Evolutionary conservation across 78 protist species (phyloP).

Genomic region (Isochrysis galbana): DNA sequence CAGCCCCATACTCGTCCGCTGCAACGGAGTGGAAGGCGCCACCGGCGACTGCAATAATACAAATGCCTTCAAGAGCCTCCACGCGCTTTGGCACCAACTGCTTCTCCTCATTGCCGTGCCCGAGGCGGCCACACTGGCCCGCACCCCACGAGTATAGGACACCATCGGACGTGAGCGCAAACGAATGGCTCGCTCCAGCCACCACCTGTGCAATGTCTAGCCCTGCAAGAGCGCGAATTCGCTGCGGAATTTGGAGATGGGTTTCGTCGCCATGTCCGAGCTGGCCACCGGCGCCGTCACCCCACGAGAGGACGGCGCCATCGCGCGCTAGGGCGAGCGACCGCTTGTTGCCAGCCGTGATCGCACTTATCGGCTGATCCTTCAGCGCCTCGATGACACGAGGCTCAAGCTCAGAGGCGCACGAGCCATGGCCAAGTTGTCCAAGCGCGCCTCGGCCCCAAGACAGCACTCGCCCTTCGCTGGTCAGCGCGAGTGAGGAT

Average conservation of each 20-base stretch:
- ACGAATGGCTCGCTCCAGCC: not conserved
- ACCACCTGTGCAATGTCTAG: not conserved
- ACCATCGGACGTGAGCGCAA: not conserved
- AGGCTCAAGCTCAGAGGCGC: not conserved
- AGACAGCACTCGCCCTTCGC: not conserved
- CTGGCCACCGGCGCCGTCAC: constrained; percentile 23
- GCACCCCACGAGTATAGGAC: not conserved
- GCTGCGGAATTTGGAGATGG: not conserved
- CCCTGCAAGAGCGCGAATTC: not conserved
- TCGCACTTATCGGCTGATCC: not conserved
- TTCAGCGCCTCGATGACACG: not conserved
- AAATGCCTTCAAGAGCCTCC: not conserved
- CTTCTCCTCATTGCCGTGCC: not conserved
- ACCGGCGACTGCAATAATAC: not conserved
- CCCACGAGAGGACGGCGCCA: constrained; percentile 46
- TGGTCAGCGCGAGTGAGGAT: not conserved
- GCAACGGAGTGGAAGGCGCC: not conserved
- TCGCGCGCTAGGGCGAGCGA: not conserved
- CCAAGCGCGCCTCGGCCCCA: not conserved
- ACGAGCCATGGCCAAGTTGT: not conserved
- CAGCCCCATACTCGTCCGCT: not conserved
- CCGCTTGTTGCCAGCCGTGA: not conserved
- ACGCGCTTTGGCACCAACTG: not conserved
- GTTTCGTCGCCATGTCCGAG: constrained; percentile 46
- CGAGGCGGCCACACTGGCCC: not conserved